Evolutionary conservation across 208 protist genomes (phyloP).

Genomic region (Leishmania tarentolae): DNA sequence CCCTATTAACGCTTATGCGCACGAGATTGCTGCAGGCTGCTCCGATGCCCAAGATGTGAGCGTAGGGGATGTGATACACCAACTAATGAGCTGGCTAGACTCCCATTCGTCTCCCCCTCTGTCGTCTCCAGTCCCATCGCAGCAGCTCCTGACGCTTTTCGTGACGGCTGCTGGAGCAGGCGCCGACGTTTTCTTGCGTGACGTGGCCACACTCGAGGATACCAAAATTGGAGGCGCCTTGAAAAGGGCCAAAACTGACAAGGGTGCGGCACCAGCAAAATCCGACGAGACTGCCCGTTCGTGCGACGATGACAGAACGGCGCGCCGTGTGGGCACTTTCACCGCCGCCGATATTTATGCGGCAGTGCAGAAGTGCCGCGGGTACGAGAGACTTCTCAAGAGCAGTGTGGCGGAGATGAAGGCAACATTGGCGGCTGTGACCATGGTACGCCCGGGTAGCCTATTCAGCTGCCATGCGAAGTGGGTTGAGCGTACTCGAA

Average conservation of each 20-base stretch:
- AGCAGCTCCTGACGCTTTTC: slow-evolving; percentile 20
- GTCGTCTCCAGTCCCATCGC: slow-evolving; percentile 4
- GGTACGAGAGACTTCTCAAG: slow-evolving; percentile 38
- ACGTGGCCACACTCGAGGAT: slow-evolving; percentile 7
- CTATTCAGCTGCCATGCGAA: slow-evolving; percentile 56
- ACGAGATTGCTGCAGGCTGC: not conserved
- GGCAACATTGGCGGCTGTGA: slow-evolving; percentile 36
- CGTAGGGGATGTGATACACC: slow-evolving; percentile 5
- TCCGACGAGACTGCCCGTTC: not conserved
- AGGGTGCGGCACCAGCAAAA: not conserved
- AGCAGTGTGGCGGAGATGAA: slow-evolving; percentile 25
- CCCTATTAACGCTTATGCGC: slow-evolving; percentile 8
- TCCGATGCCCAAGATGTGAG: not conserved
- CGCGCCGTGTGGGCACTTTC: slow-evolving; percentile 9
- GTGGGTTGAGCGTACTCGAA: slow-evolving; percentile 38
- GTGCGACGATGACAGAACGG: not conserved
- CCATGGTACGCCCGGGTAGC: slow-evolving; percentile 25
- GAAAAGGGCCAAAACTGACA: slow-evolving; percentile 6
- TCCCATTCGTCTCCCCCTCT: not conserved
- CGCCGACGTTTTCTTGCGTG: slow-evolving; percentile 13
- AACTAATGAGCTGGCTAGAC: slow-evolving; percentile 32
- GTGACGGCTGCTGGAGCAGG: slow-evolving; percentile 11
- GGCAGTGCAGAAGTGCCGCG: slow-evolving; percentile 17
- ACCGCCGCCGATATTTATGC: slow-evolving; percentile 14
- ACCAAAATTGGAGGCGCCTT: not conserved